Evolutionary conservation across 495 filamentous ascomycete genomes (phyloP).

Genomic region (Zalerion maritima): DNA sequence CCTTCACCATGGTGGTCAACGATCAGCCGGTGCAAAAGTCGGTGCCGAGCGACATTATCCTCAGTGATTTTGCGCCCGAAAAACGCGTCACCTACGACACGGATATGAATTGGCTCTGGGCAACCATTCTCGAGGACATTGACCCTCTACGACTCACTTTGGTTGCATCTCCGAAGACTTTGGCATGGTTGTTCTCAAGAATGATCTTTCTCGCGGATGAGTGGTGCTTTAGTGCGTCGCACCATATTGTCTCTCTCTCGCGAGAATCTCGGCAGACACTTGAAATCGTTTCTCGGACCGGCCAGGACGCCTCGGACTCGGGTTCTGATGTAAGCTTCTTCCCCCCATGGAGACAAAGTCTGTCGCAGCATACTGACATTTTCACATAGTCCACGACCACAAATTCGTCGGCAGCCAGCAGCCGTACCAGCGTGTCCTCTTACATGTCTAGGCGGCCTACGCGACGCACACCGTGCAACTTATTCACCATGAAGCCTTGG

Average conservation of each 20-base stretch:
- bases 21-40: slow-evolving; percentile 4
- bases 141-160: slow-evolving; percentile 28
- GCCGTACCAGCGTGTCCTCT: not conserved
- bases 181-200: slow-evolving; percentile 24
- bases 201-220: slow-evolving; percentile 21
- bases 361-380: not conserved
- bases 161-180: slow-evolving; percentile 23
- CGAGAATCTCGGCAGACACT: slow-evolving; percentile 5
- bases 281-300: not conserved
- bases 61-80: slow-evolving; percentile 12
- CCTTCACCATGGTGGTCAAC: slow-evolving; percentile 19
- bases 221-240: slow-evolving; percentile 23
- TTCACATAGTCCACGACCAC: not conserved
- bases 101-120: slow-evolving; percentile 28
- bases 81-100: slow-evolving; percentile 8
- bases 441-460: not conserved
- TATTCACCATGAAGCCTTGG: slow-evolving; percentile 27
- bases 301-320: not conserved
- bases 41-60: slow-evolving; percentile 7
- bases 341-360: no score
- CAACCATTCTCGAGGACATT: slow-evolving; percentile 22
- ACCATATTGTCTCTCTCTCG: slow-evolving; percentile 29
- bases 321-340: no score
- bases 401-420: not conserved
- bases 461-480: slow-evolving; percentile 9